These are phyloP conservation scores for Ganoderma meredithae DNA, from an alignment of 1,284 basidiomycete species.

Conservation along the genomic window DNA sequence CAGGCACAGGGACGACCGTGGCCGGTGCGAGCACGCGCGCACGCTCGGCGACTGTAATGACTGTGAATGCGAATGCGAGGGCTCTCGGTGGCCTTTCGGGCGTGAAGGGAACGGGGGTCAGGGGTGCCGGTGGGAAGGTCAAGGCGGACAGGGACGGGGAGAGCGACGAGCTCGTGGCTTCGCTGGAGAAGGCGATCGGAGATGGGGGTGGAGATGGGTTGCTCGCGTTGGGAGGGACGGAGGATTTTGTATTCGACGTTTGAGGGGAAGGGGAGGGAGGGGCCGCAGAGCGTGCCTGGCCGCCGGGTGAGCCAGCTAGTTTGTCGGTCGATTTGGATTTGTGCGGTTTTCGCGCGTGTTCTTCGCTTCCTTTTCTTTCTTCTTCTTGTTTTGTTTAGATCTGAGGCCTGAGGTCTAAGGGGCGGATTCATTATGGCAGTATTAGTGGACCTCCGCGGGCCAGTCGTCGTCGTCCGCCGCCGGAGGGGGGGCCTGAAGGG, in stretches of 20 bases:
- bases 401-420: no score
- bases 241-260: conserved; percentile 26
- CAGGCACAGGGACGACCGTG: conserved; percentile 9
- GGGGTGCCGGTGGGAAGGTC: background rate
- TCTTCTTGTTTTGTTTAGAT: no score
- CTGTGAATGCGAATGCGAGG: background rate
- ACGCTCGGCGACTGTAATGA: background rate
- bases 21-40: background rate
- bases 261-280: background rate
- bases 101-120: background rate
- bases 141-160: background rate
- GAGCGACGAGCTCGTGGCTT: conserved; percentile 17
- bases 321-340: no score
- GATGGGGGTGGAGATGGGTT: background rate
- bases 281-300: background rate
- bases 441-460: no score
- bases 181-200: conserved; percentile 15
- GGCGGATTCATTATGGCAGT: no score
- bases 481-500: no score
- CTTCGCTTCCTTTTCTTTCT: no score
- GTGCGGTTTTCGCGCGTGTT: no score
- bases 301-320: no score
- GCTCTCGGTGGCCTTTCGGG: background rate
- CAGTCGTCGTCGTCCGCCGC: no score
- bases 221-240: background rate